Evolutionary conservation across 139 green algal species (phyloP), one percentile per base, ranked within the genome.

Genomic region (Nannochloris sp.): DNA sequence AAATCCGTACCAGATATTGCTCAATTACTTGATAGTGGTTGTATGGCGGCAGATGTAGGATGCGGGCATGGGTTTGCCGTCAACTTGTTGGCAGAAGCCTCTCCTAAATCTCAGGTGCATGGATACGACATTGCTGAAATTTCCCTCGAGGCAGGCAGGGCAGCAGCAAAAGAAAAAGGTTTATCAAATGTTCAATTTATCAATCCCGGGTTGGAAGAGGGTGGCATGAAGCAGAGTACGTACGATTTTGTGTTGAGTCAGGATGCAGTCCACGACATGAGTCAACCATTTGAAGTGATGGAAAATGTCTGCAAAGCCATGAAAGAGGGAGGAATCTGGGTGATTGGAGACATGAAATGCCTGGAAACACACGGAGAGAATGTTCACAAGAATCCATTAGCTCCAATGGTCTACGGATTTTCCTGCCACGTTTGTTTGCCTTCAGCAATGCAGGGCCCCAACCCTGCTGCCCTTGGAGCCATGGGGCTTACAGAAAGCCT

Each of bases 211-310:
- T 31, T 68, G 59, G 61, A 69, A 8, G 67, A 73, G 45, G 45
- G 43, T 49, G 23, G n/a, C 20, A 55, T 73, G 67, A 26, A 48
- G 0, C 10, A 63, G 31, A 14, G 61, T 5, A 72, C 57, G 12
- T 73, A 64, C 61, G 46, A 73, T 45, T 46, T 68, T 53, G 46
- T 68, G 13, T 56, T 70, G 50, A 74, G 59, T 8, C 49, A 74
- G n/a, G 67, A 74, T 59, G 67, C 67, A n/a, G 63, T 74, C 26
- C 67, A 74, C 20, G 67, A 74, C 61, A 74, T 74, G 61, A 43
- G 59, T 17, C 48, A 56, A 31, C 67, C 67, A 13, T 56, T 62
- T 62, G 36, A 49, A 17, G 67, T 73, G 14, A 63, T 73, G 59
- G 20, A 49, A 2, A 46, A 46, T 2, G 61, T 73, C 44, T 30